Base-by-base conservation (phyloP, 1,284 basidiomycete species). In the Trichosporon coremiiforme region DNA sequence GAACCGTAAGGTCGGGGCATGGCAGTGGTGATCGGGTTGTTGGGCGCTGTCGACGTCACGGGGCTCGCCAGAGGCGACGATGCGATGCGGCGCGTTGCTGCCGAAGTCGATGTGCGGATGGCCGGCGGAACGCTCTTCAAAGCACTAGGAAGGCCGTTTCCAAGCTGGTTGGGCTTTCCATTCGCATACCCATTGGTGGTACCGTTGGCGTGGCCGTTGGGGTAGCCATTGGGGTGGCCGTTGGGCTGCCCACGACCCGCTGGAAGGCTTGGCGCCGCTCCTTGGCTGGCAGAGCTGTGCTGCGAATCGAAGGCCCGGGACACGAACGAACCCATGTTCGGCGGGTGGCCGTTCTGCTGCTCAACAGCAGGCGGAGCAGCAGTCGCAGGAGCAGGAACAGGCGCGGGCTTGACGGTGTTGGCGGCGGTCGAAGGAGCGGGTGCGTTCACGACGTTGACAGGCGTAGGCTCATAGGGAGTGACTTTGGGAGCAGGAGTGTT, bases 31-130 rank as follows among this genome's bases (percentile, higher is more conserved):
- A 62, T 62, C 57, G 57, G 29, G 31, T 62, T 45, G 7, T 50
- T 22, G 2, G 63, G 36, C 35, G 63, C 36, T 10, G 68, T 63
- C 13, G 66, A 41, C 38, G 67, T 57, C 29, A 60, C 47, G n/a
- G 74, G 73, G 66, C 74, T 76, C 5, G 73, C 71, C 6, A 76
- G 65, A 4, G 74, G 75, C 3, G 74, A 74, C 10, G 74, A 71
- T 2, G 70, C 75, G 13, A 69, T 68, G 12, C 71, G 70, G 22
- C 73, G 71, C 4, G 65, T 66, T 15, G 50, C 10, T 6, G 57
- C 57, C 31, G 57, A 35, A 33, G 8, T 6, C 57, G 57, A 62
- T 0, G 57, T 62, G 57, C 57, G 57, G 31, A 62, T 20, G 15
- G 31, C 29, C 13, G 29, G 1, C 29, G 57, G 57, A 13, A 33